A percentile compares a stretch with the other conserved stretches of the same genome.
These are phyloP conservation scores for Thalassiosira livingstoniorum DNA, from an alignment of 352 stramenopile genomes.

Conservation along the genomic window DNA sequence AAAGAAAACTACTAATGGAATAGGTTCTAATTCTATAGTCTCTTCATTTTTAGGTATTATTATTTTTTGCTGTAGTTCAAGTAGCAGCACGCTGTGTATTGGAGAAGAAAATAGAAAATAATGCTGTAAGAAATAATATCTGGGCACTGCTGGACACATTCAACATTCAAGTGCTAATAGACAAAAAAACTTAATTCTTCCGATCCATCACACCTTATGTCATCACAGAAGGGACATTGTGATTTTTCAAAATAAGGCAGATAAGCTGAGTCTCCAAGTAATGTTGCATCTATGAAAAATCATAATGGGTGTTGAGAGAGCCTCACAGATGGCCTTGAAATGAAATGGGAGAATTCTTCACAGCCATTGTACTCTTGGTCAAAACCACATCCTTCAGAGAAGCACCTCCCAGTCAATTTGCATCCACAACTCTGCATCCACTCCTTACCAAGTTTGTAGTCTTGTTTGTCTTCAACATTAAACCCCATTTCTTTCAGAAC, in stretches of 20 bases:
- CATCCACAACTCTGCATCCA: slow-evolving; percentile 72
- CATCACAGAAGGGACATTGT: neutral
- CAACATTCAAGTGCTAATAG: slow-evolving; percentile 11
- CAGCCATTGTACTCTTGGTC: slow-evolving; percentile 34
- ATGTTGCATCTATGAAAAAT: no score
- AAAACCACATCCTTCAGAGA: slow-evolving; percentile 45
- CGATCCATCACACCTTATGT: slow-evolving; percentile 20
- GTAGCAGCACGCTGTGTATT: neutral
- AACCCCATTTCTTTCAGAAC: slow-evolving; percentile 72
- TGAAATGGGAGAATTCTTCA: slow-evolving; percentile 60
- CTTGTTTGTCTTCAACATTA: slow-evolving; percentile 35
- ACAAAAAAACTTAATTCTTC: slow-evolving; percentile 60
- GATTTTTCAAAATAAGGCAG: no score
- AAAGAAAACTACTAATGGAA: no score
- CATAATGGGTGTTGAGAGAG: neutral
- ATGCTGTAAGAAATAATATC: neutral
- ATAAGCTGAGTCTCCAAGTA: no score
- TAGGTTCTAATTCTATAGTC: no score
- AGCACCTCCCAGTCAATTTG: slow-evolving; percentile 39
- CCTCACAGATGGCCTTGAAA: slow-evolving; percentile 8
- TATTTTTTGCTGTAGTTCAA: neutral
- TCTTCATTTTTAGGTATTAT: neutral
- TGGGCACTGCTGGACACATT: neutral
- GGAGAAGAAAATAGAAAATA: neutral
- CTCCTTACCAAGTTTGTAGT: slow-evolving; percentile 43